phyloP scores from a whole-genome alignment of 169 alveolate genomes.

The Eimeria sp. region DNA sequence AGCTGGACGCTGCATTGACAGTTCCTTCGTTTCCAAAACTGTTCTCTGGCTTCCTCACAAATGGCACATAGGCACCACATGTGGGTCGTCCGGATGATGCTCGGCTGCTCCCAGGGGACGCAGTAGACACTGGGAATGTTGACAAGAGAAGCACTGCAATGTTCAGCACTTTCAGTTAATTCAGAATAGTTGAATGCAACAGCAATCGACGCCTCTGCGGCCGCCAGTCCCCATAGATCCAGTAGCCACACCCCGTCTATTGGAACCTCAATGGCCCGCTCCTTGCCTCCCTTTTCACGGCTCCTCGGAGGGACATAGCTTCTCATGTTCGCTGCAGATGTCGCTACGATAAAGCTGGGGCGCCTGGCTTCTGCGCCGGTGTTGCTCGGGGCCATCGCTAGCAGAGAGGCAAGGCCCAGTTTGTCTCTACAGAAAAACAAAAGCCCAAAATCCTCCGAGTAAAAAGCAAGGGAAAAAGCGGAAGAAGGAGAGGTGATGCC shows the following conservation, averaged over 20 bases:
- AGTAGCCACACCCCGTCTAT: constrained; percentile 64
- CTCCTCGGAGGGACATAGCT: not conserved
- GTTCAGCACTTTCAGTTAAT: not conserved
- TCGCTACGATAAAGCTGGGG: constrained; percentile 13
- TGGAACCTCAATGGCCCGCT: constrained; percentile 6
- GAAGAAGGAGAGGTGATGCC: constrained; percentile 17
- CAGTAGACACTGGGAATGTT: constrained; percentile 1
- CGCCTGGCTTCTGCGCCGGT: not conserved
- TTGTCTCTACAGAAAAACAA: constrained; percentile 68
- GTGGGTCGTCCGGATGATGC: constrained; percentile 55
- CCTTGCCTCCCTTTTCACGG: not conserved
- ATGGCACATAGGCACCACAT: constrained; percentile 41
- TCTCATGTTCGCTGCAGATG: not conserved
- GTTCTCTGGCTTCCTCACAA: not conserved
- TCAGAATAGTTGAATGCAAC: not conserved
- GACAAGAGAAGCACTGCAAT: not conserved
- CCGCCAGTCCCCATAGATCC: constrained; percentile 54
- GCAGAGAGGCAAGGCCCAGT: constrained; percentile 63
- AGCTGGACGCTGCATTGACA: not conserved
- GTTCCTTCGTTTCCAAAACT: constrained; percentile 6
- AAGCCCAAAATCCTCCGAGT: constrained; percentile 46
- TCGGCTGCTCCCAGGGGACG: constrained; percentile 64
- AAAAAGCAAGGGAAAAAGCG: constrained; percentile 21
- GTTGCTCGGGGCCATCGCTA: constrained; percentile 29
- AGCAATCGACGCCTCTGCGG: not conserved